A percentile compares a stretch with the other conserved stretches of the same genome.
These are phyloP conservation scores for Musa balbisiana DNA, from an alignment of 202 grass and related monocot genomes.

Conservation along the genomic window DNA sequence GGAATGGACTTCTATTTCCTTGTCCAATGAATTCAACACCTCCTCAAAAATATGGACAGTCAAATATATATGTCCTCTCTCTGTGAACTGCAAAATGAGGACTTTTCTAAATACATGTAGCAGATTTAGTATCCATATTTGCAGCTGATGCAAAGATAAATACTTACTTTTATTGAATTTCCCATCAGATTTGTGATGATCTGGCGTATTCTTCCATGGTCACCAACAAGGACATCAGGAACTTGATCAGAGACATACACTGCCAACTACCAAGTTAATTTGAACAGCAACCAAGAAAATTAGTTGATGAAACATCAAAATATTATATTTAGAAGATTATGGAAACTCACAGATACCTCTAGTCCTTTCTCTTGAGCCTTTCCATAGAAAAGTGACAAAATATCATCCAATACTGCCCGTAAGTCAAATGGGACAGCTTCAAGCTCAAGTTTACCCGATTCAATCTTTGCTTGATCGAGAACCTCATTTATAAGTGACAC, in stretches of 20 bases:
- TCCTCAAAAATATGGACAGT: conserved; percentile 87
- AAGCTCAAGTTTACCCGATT: conserved; percentile 95
- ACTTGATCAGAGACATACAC: conserved; percentile 90
- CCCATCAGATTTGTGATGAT: conserved; percentile 97
- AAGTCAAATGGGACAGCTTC: conserved; percentile 81
- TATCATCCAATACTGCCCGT: conserved; percentile 74
- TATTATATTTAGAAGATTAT: conserved; percentile 8
- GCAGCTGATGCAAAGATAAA: conserved; percentile 12
- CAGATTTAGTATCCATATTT: conserved; percentile 22
- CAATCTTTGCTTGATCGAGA: conserved; percentile 98
- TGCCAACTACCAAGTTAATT: conserved; percentile 42
- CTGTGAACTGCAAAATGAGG: conserved; percentile 60
- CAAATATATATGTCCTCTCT: conserved; percentile 89
- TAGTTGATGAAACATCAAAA: conserved; percentile 10
- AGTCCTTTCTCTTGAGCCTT: conserved; percentile 93
- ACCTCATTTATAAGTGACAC: conserved; percentile 97
- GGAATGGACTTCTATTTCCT: conserved; percentile 39
- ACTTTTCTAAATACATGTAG: not conserved
- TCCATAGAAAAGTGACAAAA: conserved; percentile 84
- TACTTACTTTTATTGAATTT: conserved; percentile 91
- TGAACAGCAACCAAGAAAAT: not conserved
- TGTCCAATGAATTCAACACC: conserved; percentile 39
- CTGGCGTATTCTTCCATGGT: conserved; percentile 81
- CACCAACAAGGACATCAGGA: conserved; percentile 74
- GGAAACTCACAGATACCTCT: conserved; percentile 53